phyloP scores from a whole-genome alignment of 192 early-diverging fungal species.

The Coemansia sp. region DNA sequence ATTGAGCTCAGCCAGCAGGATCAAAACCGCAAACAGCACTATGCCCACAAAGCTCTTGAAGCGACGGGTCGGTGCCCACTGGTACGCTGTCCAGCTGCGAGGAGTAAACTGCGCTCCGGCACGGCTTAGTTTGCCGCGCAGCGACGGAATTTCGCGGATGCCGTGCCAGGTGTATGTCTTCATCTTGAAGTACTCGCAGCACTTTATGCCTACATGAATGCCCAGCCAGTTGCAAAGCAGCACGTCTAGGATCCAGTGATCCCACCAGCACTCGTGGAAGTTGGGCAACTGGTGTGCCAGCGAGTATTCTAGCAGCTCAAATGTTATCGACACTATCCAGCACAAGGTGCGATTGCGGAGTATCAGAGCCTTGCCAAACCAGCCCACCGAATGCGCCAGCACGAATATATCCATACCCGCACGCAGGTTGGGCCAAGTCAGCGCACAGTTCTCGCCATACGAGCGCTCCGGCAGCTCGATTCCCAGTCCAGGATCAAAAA shows the following conservation, averaged over 20 bases:
- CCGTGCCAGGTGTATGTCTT: slow-evolving; percentile 97
- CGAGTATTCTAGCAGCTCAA: slow-evolving; percentile 95
- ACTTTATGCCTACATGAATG: slow-evolving; percentile 93
- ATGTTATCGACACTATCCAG: slow-evolving; percentile 93
- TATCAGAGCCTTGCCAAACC: slow-evolving; percentile 92
- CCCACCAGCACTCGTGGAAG: slow-evolving; percentile 99
- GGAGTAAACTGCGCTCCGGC: slow-evolving; percentile 92
- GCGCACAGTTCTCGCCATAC: slow-evolving; percentile 86
- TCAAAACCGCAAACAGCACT: slow-evolving; percentile 62
- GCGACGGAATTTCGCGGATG: slow-evolving; percentile 76
- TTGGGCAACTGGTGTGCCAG: slow-evolving; percentile 93
- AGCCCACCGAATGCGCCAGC: slow-evolving; percentile 86
- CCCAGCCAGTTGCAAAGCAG: slow-evolving; percentile 91
- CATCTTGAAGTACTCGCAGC: slow-evolving; percentile 93
- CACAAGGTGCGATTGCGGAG: slow-evolving; percentile 93
- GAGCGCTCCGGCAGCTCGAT: slow-evolving; percentile 83
- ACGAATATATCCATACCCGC: slow-evolving; percentile 92
- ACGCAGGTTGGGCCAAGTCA: slow-evolving; percentile 73
- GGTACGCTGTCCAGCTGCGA: slow-evolving; percentile 89
- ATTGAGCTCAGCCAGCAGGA: slow-evolving; percentile 75
- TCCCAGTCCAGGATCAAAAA: slow-evolving; percentile 79
- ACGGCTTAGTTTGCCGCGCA: slow-evolving; percentile 83
- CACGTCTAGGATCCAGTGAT: slow-evolving; percentile 97
- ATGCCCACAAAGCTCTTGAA: slow-evolving; percentile 86
- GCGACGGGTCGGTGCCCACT: slow-evolving; percentile 84